Percentiles rank a stretch among this genome's conserved stretches.
These are phyloP conservation scores for Grammothele lineata DNA, from an alignment of 768 basidiomycete species.

Conservation along the genomic window DNA sequence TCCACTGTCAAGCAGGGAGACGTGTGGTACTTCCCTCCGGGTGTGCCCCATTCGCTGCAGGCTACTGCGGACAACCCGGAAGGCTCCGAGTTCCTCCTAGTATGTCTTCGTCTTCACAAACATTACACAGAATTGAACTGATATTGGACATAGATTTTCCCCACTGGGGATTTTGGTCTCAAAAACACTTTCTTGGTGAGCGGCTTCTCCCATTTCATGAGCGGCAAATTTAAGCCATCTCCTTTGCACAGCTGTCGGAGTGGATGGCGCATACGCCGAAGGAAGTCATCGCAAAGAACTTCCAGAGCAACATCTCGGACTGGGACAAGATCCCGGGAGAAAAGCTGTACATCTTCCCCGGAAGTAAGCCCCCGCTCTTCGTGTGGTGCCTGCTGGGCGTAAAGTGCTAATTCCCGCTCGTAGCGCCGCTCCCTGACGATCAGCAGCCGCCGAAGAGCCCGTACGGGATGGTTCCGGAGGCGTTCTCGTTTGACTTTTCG, in stretches of 20 bases:
- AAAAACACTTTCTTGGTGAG: constrained; percentile 48
- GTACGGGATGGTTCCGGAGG: constrained; percentile 35
- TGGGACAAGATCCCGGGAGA: constrained; percentile 41
- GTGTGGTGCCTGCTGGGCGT: no score
- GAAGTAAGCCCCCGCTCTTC: constrained; percentile 24
- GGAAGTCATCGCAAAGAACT: constrained; percentile 54
- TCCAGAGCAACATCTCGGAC: constrained; percentile 35
- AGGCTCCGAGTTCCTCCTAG: constrained; percentile 51
- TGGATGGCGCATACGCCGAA: constrained; percentile 53
- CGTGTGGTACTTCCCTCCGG: constrained; percentile 55
- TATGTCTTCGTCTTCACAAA: constrained; percentile 13
- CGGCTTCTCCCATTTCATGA: neutral
- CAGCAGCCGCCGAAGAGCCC: constrained; percentile 35
- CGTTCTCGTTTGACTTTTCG: constrained; percentile 45
- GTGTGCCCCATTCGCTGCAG: constrained; percentile 52
- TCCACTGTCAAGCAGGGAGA: constrained; percentile 48
- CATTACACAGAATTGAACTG: neutral
- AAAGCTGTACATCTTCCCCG: constrained; percentile 52
- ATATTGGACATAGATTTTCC: constrained; percentile 38
- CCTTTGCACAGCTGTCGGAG: constrained; percentile 39
- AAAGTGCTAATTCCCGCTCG: neutral
- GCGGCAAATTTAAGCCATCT: neutral
- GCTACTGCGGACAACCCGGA: constrained; percentile 40
- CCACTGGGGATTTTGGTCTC: constrained; percentile 48
- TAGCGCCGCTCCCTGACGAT: constrained; percentile 34